Base-by-base conservation (phyloP, 331 rosid species). In the Quercus phellos region DNA sequence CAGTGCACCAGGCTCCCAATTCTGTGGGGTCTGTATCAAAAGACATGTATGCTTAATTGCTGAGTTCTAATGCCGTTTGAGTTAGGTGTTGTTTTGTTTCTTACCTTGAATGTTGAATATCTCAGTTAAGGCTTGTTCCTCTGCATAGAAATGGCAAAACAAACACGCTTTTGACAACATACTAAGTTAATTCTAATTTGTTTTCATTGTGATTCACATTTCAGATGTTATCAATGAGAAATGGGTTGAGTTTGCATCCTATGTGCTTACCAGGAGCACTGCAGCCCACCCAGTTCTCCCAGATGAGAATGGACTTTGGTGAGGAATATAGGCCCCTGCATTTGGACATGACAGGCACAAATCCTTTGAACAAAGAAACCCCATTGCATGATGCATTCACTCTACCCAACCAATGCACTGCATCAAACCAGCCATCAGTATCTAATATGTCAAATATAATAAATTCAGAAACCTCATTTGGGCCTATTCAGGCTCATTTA, bases 221-320 rank as follows among this genome's bases (percentile, higher is more conserved):
- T 84, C 89, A 93, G 97, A 93, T 93, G 93, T 81, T 93, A 67
- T 78, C 96, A 17, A 88, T 93, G 93, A 89, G 94, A 83, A 91
- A 93, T 56, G 94, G 98, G 27, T 83, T 87, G 84, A 89, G 88
- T 81, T 74, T 89, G 90, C 92, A 84, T 82, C 88, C 96, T 0
- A 79, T 89, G 90, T 87, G 92, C 85, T 84, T 83, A 50, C 84
- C 91, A 17, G 97, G 85, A 74, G 90, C 51, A 6, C 51, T 87
- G 75, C 90, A 82, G 74, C 75, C 91, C 54, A 72, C 68, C 56
- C 90, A 83, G 30, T 73, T 85, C 74, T 70, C 91, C 27, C 85
- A 73, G 74, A 78, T 80, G 80, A 75, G 87, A 75, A 78, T 79
- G 84, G 93, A 89, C 68, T 75, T 84, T 10, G 74, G 86, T 16